A percentile compares a stretch with the other conserved stretches of the same genome.
Evolutionary conservation across 768 basidiomycete species (phyloP).

Genomic region (Holtermanniella nyarrowii): DNA sequence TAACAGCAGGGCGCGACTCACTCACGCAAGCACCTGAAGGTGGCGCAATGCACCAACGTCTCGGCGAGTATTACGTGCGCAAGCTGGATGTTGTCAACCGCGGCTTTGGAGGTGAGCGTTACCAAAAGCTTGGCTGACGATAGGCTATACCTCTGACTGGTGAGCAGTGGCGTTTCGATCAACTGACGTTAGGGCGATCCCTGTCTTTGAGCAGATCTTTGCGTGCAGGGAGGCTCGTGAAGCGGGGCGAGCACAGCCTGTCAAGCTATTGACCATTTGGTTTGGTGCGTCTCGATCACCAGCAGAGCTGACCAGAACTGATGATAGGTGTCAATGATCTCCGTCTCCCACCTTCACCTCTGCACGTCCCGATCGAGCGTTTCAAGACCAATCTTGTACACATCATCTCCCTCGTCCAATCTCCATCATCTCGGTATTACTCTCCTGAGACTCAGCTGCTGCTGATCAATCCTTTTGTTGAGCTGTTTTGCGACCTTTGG

Average conservation of each 20-base stretch:
- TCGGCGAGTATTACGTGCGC: conserved; percentile 1
- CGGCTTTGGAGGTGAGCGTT: conserved; percentile 6
- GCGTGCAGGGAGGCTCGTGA: conserved; percentile 48
- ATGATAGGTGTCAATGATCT: conserved; percentile 60
- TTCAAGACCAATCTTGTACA: conserved; percentile 57
- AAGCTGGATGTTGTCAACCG: conserved; percentile 5
- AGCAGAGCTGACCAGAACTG: neutral
- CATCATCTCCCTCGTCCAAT: conserved; percentile 56
- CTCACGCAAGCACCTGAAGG: too few species aligned
- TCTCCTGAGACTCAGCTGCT: conserved; percentile 65
- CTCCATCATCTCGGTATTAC: conserved; percentile 54
- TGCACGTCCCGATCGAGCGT: conserved; percentile 64
- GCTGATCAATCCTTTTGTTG: conserved; percentile 71
- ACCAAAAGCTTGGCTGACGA: neutral
- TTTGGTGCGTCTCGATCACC: conserved; percentile 55
- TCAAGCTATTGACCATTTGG: conserved; percentile 72
- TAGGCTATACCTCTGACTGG: conserved; percentile 77
- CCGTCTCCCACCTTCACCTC: conserved; percentile 52
- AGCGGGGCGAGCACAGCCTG: conserved; percentile 45
- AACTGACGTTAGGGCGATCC: conserved; percentile 50
- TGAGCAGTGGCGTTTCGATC: conserved; percentile 2
- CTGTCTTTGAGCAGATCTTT: conserved; percentile 63
- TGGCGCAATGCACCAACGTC: too few species aligned
- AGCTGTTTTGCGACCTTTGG: too few species aligned
- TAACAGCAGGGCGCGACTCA: too few species aligned